These are phyloP conservation scores for Lichina pygmaea DNA, from an alignment of 495 filamentous ascomycete genomes.

Conservation along the genomic window DNA sequence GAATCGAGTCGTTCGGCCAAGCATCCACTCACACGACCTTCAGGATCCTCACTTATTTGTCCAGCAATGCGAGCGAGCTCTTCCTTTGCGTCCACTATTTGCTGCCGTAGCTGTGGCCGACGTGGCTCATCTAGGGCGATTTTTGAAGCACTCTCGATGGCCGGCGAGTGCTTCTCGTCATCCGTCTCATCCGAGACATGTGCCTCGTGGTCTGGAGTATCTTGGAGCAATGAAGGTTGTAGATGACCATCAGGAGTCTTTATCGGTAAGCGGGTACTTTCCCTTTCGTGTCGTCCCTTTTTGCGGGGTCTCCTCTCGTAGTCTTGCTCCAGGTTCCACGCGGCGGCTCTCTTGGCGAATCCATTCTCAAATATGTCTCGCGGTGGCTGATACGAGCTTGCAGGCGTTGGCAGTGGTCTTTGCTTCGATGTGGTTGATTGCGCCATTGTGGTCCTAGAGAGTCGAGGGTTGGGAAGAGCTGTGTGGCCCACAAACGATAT, in stretches of 20 bases:
- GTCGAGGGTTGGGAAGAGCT: too few species aligned
- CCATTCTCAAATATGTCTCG: conserved; percentile 3
- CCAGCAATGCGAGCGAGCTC: conserved; percentile 64
- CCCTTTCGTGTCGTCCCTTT: conserved; percentile 37
- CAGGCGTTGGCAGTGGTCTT: too few species aligned
- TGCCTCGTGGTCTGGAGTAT: conserved; percentile 18
- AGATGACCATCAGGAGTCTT: conserved; percentile 52
- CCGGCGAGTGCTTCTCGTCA: too few species aligned
- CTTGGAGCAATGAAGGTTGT: conserved; percentile 23
- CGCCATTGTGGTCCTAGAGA: too few species aligned
- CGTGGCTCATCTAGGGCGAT: conserved; percentile 10
- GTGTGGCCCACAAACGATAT: too few species aligned
- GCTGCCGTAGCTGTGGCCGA: conserved; percentile 40
- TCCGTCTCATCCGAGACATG: conserved; percentile 12
- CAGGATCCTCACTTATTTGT: conserved; percentile 71
- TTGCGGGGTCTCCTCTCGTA: conserved; percentile 67
- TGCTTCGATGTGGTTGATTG: too few species aligned
- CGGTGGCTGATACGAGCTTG: too few species aligned
- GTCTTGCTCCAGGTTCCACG: conserved; percentile 76
- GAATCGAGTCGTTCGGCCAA: neutral
- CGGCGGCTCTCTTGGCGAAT: conserved; percentile 17
- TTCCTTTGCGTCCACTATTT: conserved; percentile 71
- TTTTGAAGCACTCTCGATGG: too few species aligned
- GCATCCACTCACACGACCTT: conserved; percentile 35
- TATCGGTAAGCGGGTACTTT: conserved; percentile 53